Conservation (phyloP, 2,329 filamentous ascomycete genomes). For the Sporothrix protearum region DNA sequence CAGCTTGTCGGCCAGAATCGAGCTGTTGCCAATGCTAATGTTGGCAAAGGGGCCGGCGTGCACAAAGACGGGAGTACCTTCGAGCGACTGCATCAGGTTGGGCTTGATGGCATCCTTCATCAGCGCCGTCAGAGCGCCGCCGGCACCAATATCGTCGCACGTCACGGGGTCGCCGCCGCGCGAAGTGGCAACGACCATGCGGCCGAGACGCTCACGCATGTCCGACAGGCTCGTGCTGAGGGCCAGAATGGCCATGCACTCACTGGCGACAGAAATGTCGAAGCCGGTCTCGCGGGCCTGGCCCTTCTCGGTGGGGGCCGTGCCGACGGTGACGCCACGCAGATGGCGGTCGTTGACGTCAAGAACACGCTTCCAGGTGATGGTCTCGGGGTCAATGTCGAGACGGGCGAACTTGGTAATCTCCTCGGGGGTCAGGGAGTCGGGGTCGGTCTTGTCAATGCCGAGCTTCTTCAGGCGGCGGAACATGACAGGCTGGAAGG, state of each 20-base stretch:
- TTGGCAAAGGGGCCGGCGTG: conserved; percentile 98
- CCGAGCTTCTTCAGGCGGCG: conserved; percentile 91
- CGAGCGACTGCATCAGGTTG: conserved; percentile 96
- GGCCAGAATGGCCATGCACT: conserved; percentile 97
- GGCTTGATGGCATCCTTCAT: conserved; percentile 99
- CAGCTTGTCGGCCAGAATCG: conserved; percentile 89
- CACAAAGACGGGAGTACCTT: conserved; percentile 95
- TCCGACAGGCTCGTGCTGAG: conserved; percentile 83
- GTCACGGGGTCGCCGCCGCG: conserved; percentile 84
- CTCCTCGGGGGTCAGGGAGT: conserved; percentile 87
- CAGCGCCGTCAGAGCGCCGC: conserved; percentile 85
- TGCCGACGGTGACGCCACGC: conserved; percentile 82
- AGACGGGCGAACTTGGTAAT: conserved; percentile 83
- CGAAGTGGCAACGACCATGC: conserved; percentile 93
- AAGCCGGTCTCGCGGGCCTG: conserved; percentile 86
- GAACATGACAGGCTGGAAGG: conserved; percentile 88
- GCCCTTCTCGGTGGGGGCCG: conserved; percentile 86
- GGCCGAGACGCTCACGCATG: conserved; percentile 87
- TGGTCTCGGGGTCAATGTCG: conserved; percentile 94
- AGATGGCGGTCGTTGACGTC: conserved; percentile 97
- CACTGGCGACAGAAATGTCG: conserved; percentile 95
- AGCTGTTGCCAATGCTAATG: conserved; percentile 96
- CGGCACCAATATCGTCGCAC: conserved; percentile 90
- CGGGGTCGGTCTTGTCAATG: conserved; percentile 89
- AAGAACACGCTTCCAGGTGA: conserved; percentile 93